Evolutionary conservation across 108 stramenopile genomes (phyloP), one percentile per base, ranked within the genome.

Genomic region (Cyclotella kingstonii): DNA sequence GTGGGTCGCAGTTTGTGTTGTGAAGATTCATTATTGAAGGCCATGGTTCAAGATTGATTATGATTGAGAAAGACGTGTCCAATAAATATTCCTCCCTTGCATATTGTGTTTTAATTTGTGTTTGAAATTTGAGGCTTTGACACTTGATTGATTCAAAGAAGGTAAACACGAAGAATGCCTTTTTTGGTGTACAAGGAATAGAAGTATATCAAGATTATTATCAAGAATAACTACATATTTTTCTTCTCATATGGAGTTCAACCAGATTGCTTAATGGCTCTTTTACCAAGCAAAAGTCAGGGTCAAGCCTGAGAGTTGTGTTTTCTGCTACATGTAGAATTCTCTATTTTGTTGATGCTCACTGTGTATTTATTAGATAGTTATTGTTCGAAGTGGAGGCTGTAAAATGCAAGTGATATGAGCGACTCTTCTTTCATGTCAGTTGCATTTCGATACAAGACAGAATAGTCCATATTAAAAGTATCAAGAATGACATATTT

Each of bases 171-270:
- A 62, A 62, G 60, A 40, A 56, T 14, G 18, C 17, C 22, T 17
- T 23, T n/a, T 25, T 33, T 27, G 9, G 5, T 17, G 54, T 46
- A 36, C 44, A 49, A 47, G 35, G 44, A n/a, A 36, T 62, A 48
- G 31, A 48, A 38, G 12, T 35, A 33, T 49, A 62, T 62, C 60
- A 62, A 62, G 60, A 62, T 9, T 36, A 47, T 43, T 62, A 62
- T 62, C 60, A 62, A 62, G 60, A 62, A 39, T 62, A 62, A 62
- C 60, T 62, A 62, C 60, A 60, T 60, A 38, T 62, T 28, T 49
- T 62, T 49, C 41, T 42, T 57, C 56, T 43, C 38, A 57, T 42
- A 43, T 23, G 36, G 43, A 57, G 56, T 57, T 49, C 60, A 46
- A 46, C 34, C 44, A 33, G 15, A 28, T 49, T 62, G 60, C 60